phyloP scores from a whole-genome alignment of 2,329 filamentous ascomycete genomes.

The Apiospora sp. region DNA sequence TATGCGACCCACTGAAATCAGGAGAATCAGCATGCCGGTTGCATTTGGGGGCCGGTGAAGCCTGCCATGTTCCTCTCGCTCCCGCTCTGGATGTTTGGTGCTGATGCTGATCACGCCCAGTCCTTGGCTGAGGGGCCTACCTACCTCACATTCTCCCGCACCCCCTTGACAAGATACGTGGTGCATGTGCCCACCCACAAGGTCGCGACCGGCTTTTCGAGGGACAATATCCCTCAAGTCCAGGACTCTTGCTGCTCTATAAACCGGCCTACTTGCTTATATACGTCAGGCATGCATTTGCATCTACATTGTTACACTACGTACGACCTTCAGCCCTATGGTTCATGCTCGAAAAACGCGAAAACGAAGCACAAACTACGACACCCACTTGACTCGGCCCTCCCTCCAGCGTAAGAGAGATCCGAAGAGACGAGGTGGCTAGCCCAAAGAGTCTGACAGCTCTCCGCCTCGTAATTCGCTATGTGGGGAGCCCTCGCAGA shows the following conservation, averaged over 20 bases:
- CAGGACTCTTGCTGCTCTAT: not conserved
- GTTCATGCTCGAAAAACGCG: not conserved
- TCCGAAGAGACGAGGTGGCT: not conserved
- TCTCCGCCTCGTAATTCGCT: not conserved
- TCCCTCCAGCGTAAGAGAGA: not conserved
- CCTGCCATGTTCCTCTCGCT: not conserved
- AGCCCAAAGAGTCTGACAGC: not conserved
- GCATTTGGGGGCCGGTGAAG: slow-evolving; percentile 16
- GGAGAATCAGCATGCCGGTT: not conserved
- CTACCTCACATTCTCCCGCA: slow-evolving; percentile 17
- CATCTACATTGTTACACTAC: slow-evolving; percentile 14
- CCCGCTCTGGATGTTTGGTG: not conserved
- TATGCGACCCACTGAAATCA: not conserved
- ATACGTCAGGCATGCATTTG: slow-evolving; percentile 17
- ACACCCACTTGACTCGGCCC: not conserved
- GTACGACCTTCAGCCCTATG: slow-evolving; percentile 17
- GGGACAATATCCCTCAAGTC: not conserved
- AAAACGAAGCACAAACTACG: not conserved
- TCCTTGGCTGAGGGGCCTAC: slow-evolving; percentile 5
- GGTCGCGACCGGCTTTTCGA: not conserved
- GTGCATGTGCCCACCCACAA: slow-evolving; percentile 1
- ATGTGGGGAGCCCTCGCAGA: not conserved
- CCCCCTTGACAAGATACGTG: not conserved
- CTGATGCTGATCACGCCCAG: slow-evolving; percentile 7
- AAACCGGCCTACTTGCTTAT: not conserved